Evolutionary conservation across 2,329 filamentous ascomycete species (phyloP), one percentile per base, ranked within the genome.

Genomic region (Aureobasidium uvarum): DNA sequence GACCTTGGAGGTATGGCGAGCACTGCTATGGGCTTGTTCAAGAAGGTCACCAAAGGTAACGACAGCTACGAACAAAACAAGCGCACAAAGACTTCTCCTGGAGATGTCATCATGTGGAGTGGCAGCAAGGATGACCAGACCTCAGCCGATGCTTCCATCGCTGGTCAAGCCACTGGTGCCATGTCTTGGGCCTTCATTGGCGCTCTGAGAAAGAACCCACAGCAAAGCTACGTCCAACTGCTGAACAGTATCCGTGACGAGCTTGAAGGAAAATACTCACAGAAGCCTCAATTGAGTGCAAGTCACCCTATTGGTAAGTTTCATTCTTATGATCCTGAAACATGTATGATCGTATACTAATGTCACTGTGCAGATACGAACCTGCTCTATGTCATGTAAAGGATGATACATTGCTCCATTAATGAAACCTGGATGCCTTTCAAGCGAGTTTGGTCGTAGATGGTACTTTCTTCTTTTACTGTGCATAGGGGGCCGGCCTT

Each of bases 111-210:
- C 75, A 96, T 97, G 91, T 96, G 93, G 90, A 96, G 91, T 67
- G 95, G 95, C 66, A 96, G 91, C 80, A 97, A 96, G 79, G 95
- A 99, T 75, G 86, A 89, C 68, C 95, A 98, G 79, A 99, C 95
- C 70, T 93, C 90, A 88, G 90, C 92, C 79, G 95, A 99, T 77
- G 93, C 95, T 14, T 90, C 87, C 33, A 97, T 98, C 70, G 86
- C 84, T 50, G 87, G 91, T 65, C 85, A 97, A 79, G 94, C 95
- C 39, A 99, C 95, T 0, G 95, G 95, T 64, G 95, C 95, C 77
- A 98, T 99, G 95, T 96, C 92, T 3, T 97, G 90, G 87, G 95
- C 95, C 2, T 99, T 99, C 77, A 95, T 99, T 77, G 87, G 85
- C 1, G 89, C 93, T 23, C 84, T 98, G 73, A 93, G 90, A 82